phyloP scores from a whole-genome alignment of 495 filamentous ascomycete genomes.

The Aspergillus diversus region DNA sequence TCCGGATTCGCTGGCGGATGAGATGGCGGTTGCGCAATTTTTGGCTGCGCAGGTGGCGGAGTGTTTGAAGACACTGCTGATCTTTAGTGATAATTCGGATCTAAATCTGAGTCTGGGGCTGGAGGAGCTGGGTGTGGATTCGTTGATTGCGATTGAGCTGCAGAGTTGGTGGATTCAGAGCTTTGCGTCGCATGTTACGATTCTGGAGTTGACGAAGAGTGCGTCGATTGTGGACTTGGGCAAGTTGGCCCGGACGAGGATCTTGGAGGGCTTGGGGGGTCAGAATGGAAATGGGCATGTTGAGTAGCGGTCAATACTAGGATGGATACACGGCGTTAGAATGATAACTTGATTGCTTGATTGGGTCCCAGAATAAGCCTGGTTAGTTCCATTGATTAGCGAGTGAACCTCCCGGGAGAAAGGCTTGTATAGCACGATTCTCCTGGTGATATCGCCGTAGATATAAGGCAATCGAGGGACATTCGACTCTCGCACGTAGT shows the following conservation, averaged over 20 bases:
- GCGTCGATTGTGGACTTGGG: not conserved
- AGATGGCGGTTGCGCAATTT: not conserved
- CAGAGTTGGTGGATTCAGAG: constrained; percentile 38
- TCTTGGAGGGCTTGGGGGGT: not conserved
- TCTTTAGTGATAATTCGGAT: constrained; percentile 40
- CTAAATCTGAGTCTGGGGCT: constrained; percentile 19
- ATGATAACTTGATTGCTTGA: too few species aligned
- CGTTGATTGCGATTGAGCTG: constrained; percentile 47
- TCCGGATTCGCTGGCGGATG: not conserved
- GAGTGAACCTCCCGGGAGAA: constrained; percentile 24
- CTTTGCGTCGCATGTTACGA: not conserved
- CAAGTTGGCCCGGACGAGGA: not conserved
- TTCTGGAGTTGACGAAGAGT: not conserved
- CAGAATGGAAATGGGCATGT: not conserved
- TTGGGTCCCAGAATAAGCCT: not conserved
- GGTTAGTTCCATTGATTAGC: not conserved
- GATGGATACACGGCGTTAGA: too few species aligned
- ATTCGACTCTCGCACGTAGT: constrained; percentile 45
- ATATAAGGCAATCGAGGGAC: constrained; percentile 47
- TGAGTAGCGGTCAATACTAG: too few species aligned
- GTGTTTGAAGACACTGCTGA: constrained; percentile 13
- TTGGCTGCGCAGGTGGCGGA: not conserved
- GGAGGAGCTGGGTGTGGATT: constrained; percentile 47
- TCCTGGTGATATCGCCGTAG: constrained; percentile 31
- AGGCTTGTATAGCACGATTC: constrained; percentile 31